A percentile compares a stretch with the other conserved stretches of the same genome.
Conservation (phyloP, 768 basidiomycete species). For the Botryobasidium botryosum region DNA sequence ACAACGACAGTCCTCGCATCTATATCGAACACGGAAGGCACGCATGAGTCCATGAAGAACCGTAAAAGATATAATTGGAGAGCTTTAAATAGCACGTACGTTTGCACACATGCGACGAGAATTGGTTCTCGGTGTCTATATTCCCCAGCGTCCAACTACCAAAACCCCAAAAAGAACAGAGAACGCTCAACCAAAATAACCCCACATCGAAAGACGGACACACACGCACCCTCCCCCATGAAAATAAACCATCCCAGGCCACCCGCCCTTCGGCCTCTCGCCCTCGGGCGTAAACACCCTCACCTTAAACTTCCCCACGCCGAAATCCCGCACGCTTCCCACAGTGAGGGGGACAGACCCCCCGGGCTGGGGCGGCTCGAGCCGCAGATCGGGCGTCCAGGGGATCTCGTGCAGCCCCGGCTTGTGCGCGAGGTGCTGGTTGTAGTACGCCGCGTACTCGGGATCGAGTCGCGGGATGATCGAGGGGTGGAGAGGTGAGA, state of each 20-base stretch:
- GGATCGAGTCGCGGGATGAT: slow-evolving; percentile 42
- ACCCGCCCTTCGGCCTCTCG: too few species aligned
- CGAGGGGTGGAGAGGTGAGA: slow-evolving; percentile 51
- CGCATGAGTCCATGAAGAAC: not conserved
- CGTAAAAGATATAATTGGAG: not conserved
- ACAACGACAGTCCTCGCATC: slow-evolving; percentile 45
- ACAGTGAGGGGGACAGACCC: slow-evolving; percentile 39
- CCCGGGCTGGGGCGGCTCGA: slow-evolving; percentile 36
- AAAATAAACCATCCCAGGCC: too few species aligned
- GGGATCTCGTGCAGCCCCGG: slow-evolving; percentile 38
- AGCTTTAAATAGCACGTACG: too few species aligned
- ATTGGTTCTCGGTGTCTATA: slow-evolving; percentile 36
- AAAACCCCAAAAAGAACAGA: too few species aligned
- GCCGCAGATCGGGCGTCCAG: slow-evolving; percentile 43
- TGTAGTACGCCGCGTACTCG: slow-evolving; percentile 50
- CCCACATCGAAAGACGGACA: too few species aligned
- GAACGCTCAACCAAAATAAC: too few species aligned
- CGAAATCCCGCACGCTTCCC: slow-evolving; percentile 35
- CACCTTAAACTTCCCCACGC: too few species aligned
- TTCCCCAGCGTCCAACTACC: slow-evolving; percentile 66
- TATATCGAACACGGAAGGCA: slow-evolving; percentile 14
- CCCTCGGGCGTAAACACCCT: too few species aligned
- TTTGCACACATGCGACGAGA: slow-evolving; percentile 43
- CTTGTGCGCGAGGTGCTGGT: slow-evolving; percentile 28
- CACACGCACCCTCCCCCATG: too few species aligned